phyloP scores from a whole-genome alignment of 2,329 filamentous ascomycete genomes.

The Xylariaceae sp. region DNA sequence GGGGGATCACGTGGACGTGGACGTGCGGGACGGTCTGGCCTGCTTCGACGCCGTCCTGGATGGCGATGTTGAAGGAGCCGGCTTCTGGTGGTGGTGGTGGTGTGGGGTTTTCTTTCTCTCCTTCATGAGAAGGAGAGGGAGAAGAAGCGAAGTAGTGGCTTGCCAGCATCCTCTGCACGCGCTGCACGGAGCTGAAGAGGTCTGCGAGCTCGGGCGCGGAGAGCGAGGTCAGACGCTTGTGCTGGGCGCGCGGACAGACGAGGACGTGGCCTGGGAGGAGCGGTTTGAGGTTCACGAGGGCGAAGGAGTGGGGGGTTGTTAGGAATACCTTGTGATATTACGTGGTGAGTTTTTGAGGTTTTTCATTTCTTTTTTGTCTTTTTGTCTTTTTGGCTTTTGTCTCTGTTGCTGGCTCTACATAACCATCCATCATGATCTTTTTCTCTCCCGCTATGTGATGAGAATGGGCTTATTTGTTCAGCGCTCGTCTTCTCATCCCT shows the following conservation, averaged over 20 bases:
- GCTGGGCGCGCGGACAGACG: constrained; percentile 66
- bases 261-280: constrained; percentile 90
- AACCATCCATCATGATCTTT: background rate
- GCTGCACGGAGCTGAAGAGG: constrained; percentile 81
- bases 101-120: background rate
- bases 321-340: constrained; percentile 68
- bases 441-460: background rate
- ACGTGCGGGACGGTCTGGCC: constrained; percentile 93
- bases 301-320: constrained; percentile 71
- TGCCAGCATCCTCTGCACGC: constrained; percentile 70
- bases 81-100: constrained; percentile 38
- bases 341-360: constrained; percentile 1
- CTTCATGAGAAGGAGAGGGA: background rate
- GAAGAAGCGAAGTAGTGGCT: constrained; percentile 44
- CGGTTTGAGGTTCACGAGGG: constrained; percentile 92
- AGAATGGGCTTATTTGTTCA: background rate
- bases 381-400: background rate
- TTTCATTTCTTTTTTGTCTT: background rate
- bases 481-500: no score
- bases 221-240: constrained; percentile 72
- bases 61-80: constrained; percentile 81
- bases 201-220: constrained; percentile 66
- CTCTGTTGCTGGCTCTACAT: background rate
- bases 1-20: constrained; percentile 63
- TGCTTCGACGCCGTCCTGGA: constrained; percentile 88